phyloP scores from a whole-genome alignment of 2,329 filamentous ascomycete genomes.

The Neofusicoccum ribis region DNA sequence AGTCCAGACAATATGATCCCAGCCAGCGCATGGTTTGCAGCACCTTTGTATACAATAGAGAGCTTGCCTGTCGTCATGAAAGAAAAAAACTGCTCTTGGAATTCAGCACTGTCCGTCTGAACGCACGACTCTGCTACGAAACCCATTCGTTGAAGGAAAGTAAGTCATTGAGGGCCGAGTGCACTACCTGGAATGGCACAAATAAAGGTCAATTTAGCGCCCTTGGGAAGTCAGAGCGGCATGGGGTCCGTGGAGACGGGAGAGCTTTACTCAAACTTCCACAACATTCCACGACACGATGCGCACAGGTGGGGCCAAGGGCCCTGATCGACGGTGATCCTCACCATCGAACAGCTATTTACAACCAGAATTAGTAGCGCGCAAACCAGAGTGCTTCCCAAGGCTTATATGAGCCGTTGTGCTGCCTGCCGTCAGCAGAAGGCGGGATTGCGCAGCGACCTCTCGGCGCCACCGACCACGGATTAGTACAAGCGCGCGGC shows the following conservation, averaged over 20 bases:
- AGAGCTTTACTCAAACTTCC: not conserved
- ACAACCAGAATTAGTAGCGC: not conserved
- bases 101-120: no score
- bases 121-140: no score
- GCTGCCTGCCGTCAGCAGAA: not conserved
- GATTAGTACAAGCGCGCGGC: conserved; percentile 11
- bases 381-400: not conserved
- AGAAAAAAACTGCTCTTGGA: no score
- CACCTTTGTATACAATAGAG: no score
- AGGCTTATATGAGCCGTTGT: not conserved
- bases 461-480: conserved; percentile 10
- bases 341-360: not conserved
- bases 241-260: not conserved
- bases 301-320: not conserved
- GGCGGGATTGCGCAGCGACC: conserved; percentile 5
- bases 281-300: not conserved
- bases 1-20: no score
- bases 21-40: no score
- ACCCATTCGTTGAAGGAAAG: no score
- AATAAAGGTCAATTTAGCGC: no score
- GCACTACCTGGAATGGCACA: no score
- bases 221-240: no score
- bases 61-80: no score
- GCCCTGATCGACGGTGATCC: not conserved
- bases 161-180: no score